Base-by-base conservation (phyloP, 805 yeast genomes). In the Zygoascus ofunaensis region DNA sequence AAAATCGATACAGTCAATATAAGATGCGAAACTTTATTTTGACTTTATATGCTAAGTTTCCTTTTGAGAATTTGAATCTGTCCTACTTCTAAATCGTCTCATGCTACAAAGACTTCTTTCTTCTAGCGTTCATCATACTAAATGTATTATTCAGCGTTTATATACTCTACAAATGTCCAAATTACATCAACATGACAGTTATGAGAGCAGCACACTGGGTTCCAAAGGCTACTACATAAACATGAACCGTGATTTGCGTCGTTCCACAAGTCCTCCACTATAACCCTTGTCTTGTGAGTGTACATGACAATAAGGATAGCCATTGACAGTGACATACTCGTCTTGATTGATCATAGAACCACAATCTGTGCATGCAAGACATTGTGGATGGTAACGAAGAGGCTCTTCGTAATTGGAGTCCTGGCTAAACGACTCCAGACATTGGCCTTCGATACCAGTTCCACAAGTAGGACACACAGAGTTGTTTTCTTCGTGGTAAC, bases 401-500 rank as follows among this genome's bases (percentile, higher is more conserved):
- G 68, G 63, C 28, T 75, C 61, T 55, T 81, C 87, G 12, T 26
- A 26, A 54, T 79, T 19, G 2, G 17, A 36, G 12, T 46, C 46
- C 4, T 42, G 43, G 4, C 47, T 32, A 5, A 53, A 38, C 0
- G 65, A 82, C 55, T 86, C 95, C 35, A 90, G 71, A 61, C 97
- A 90, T 59, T 77, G 78, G 3, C 97, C 97, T 60, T 90, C 96
- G 39, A 92, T 85, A 24, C 94, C 95, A 3, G 55, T 53, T 10
- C 73, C 69, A 62, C 98, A 90, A 14, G 70, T 63, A 39, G 69
- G 68, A 63, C 98, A 90, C 2, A 82, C 59, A 0, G 94, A 81
- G 40, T 79, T 76, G 60, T 90, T 92, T 43, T 75, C 69, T 44
- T 68, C 66, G 62, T 92, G 97, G 64, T 72, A 77, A 57, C 90